Evolutionary conservation across 2,329 filamentous ascomycete genomes (phyloP).

Genomic region (Pseudocercospora fuligena): DNA sequence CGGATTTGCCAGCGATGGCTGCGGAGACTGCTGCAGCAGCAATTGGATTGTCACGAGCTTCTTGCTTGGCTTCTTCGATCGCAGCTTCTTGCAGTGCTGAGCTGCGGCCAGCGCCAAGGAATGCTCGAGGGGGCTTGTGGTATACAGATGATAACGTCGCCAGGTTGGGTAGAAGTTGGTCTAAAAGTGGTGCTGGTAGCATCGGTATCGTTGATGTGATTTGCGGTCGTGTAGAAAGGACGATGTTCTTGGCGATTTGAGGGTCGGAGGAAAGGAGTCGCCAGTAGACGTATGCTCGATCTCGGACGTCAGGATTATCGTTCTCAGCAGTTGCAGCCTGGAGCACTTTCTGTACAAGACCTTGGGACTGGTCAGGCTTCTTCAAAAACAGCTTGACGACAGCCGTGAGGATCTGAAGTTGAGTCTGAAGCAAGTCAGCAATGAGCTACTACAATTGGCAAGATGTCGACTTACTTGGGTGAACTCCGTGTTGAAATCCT

Average conservation of each 20-base stretch:
- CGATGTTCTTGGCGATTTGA: slow-evolving; percentile 86
- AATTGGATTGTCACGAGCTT: slow-evolving; percentile 91
- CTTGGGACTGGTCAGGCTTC: slow-evolving; percentile 89
- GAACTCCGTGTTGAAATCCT: slow-evolving; percentile 94
- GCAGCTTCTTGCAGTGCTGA: slow-evolving; percentile 93
- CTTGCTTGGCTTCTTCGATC: slow-evolving; percentile 93
- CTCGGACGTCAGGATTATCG: slow-evolving; percentile 96
- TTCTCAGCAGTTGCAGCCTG: slow-evolving; percentile 92
- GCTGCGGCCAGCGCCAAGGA: slow-evolving; percentile 91
- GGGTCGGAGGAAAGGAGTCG: slow-evolving; percentile 90
- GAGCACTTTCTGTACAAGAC: slow-evolving; percentile 89
- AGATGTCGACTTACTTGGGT: slow-evolving; percentile 68
- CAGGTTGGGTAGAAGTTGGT: slow-evolving; percentile 87
- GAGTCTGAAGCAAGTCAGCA: slow-evolving; percentile 67
- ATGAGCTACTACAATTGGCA: not conserved
- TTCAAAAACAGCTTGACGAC: slow-evolving; percentile 98
- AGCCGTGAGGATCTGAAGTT: slow-evolving; percentile 94
- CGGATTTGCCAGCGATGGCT: slow-evolving; percentile 55
- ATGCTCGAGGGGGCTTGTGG: slow-evolving; percentile 97
- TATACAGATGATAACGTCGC: slow-evolving; percentile 97
- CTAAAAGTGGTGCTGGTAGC: slow-evolving; percentile 79
- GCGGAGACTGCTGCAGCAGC: slow-evolving; percentile 79
- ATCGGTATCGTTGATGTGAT: slow-evolving; percentile 94
- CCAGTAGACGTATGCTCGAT: slow-evolving; percentile 98
- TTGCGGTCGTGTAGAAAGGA: slow-evolving; percentile 90